Conservation (phyloP, 257 asterid species). For the Craterostigma plantagineum region DNA sequence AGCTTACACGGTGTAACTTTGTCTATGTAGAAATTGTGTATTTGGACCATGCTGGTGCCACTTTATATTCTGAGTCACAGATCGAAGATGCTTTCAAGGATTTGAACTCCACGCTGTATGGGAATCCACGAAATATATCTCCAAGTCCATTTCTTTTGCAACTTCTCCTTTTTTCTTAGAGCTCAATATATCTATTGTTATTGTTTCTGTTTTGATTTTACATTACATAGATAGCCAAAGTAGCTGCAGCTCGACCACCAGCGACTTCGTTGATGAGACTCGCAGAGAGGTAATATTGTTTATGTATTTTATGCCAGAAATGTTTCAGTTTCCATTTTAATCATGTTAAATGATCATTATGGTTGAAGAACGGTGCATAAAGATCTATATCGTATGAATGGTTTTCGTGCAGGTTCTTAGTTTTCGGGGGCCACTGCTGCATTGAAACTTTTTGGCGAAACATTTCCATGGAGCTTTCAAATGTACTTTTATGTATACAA, state of each 20-base stretch:
- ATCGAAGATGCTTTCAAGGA: conserved; percentile 57
- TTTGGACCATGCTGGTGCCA: conserved; percentile 97
- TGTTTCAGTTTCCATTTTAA: no score
- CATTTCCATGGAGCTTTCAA: conserved; percentile 75
- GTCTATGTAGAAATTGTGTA: conserved; percentile 64
- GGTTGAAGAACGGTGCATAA: no score
- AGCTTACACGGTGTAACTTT: conserved; percentile 2
- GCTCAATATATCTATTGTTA: background rate
- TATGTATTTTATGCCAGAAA: no score
- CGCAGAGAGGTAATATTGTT: conserved; percentile 68
- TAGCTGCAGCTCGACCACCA: conserved; percentile 48
- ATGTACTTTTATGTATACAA: conserved; percentile 71
- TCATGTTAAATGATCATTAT: no score
- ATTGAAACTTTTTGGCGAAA: conserved; percentile 78
- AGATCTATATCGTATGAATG: no score
- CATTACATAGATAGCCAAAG: conserved; percentile 75
- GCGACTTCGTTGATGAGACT: conserved; percentile 45
- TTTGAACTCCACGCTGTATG: conserved; percentile 50
- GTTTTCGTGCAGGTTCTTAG: conserved; percentile 47
- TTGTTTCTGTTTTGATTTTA: conserved; percentile 15
- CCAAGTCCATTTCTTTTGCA: background rate
- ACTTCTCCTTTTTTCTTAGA: background rate
- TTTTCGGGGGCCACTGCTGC: conserved; percentile 91
- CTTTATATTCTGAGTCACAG: conserved; percentile 74
- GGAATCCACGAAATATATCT: conserved; percentile 85